phyloP scores from a whole-genome alignment of 2,329 filamentous ascomycete species.

The Ascochyta koolunga region DNA sequence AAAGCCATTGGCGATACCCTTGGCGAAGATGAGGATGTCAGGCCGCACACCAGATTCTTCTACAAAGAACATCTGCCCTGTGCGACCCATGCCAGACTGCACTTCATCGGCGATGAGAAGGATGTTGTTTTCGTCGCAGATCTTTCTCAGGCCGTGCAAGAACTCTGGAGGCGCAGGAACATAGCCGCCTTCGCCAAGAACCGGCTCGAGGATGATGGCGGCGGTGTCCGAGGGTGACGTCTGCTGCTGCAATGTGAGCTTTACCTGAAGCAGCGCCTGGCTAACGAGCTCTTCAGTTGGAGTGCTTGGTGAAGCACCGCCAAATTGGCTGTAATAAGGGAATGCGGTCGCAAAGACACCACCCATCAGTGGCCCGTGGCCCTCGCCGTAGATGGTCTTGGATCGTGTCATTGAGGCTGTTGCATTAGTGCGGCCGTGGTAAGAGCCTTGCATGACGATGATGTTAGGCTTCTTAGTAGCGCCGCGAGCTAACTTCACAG shows the following conservation, averaged over 20 bases:
- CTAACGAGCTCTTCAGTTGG: slow-evolving; percentile 34
- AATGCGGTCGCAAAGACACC: slow-evolving; percentile 39
- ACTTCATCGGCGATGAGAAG: slow-evolving; percentile 54
- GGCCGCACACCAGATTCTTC: slow-evolving; percentile 52
- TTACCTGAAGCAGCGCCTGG: slow-evolving; percentile 33
- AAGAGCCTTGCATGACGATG: slow-evolving; percentile 42
- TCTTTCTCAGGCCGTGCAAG: slow-evolving; percentile 47
- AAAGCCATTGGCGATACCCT: slow-evolving; percentile 41
- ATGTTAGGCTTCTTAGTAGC: slow-evolving; percentile 41
- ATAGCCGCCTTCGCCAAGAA: slow-evolving; percentile 39
- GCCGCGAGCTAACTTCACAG: slow-evolving; percentile 36
- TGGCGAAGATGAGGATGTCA: slow-evolving; percentile 52
- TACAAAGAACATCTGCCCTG: slow-evolving; percentile 53
- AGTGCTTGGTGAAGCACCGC: slow-evolving; percentile 27
- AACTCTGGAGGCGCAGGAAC: slow-evolving; percentile 36
- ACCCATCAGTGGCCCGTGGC: slow-evolving; percentile 38
- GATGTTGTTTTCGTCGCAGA: slow-evolving; percentile 53
- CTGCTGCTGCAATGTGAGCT: slow-evolving; percentile 35
- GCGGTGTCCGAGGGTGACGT: slow-evolving; percentile 37
- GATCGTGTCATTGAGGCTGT: slow-evolving; percentile 40
- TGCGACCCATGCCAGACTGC: slow-evolving; percentile 53
- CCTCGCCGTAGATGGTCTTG: slow-evolving; percentile 40
- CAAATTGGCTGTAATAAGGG: slow-evolving; percentile 40
- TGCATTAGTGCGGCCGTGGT: slow-evolving; percentile 39
- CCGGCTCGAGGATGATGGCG: slow-evolving; percentile 38